Evolutionary conservation across 2,329 filamentous ascomycete genomes (phyloP).

Genomic region (Aureobasidium sp.): DNA sequence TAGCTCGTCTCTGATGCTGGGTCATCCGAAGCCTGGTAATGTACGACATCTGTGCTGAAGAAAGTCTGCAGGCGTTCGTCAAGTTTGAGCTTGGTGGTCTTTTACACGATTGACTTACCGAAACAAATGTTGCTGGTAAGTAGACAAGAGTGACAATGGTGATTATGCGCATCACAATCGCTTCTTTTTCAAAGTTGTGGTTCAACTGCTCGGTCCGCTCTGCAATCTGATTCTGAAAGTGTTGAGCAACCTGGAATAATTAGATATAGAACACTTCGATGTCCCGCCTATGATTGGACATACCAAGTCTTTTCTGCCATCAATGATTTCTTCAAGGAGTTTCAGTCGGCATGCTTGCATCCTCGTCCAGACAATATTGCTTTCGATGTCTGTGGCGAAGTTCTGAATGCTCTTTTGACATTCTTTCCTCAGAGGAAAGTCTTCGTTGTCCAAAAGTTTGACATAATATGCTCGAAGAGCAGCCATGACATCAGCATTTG

Average conservation of each 20-base stretch:
- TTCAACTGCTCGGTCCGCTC: constrained; percentile 24
- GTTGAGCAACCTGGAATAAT: constrained; percentile 22
- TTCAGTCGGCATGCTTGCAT: not conserved
- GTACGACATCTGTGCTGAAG: not conserved
- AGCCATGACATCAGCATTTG: constrained; percentile 34
- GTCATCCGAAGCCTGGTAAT: not conserved
- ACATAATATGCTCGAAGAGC: constrained; percentile 22
- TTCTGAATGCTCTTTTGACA: constrained; percentile 10
- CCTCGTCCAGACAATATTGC: not conserved
- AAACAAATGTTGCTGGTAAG: constrained; percentile 27
- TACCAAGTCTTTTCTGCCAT: not conserved
- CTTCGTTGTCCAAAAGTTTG: constrained; percentile 16
- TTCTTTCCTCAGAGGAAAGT: constrained; percentile 19
- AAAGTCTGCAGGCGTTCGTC: not conserved
- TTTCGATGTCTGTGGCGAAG: not conserved
- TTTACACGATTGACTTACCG: constrained; percentile 6
- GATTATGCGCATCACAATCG: constrained; percentile 26
- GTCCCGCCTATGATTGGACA: not conserved
- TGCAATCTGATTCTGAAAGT: constrained; percentile 24
- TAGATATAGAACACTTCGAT: not conserved
- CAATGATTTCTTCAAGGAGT: not conserved
- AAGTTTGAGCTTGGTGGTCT: not conserved
- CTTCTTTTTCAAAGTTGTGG: constrained; percentile 23
- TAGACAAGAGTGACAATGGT: constrained; percentile 25
- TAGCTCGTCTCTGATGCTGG: constrained; percentile 23